phyloP scores from a whole-genome alignment of 371 early-diverging fungal species.

The Syncephalis fuscata region DNA sequence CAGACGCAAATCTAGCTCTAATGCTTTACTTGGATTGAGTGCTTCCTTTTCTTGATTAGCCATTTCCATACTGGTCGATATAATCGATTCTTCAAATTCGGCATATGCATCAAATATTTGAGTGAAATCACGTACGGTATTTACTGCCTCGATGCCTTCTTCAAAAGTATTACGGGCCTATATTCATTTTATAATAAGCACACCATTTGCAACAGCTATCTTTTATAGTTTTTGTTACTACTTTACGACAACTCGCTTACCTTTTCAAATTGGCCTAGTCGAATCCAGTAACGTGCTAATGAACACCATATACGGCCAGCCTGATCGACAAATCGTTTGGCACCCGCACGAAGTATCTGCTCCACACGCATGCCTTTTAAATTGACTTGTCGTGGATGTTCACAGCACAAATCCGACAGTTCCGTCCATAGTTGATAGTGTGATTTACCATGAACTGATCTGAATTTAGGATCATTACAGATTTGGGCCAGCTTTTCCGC shows the following conservation, averaged over 20 bases:
- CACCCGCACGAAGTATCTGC: conserved; percentile 73
- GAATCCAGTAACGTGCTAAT: conserved; percentile 71
- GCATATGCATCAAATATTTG: conserved; percentile 92
- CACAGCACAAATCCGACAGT: conserved; percentile 64
- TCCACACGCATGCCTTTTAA: conserved; percentile 46
- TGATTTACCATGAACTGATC: conserved; percentile 50
- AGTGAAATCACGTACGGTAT: conserved; percentile 87
- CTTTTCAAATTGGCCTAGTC: conserved; percentile 59
- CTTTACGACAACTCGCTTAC: too few relatives aligned
- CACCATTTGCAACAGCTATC: neutral
- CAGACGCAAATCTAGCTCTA: conserved; percentile 70
- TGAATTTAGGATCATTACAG: conserved; percentile 53
- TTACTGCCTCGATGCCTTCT: conserved; percentile 70
- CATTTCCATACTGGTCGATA: conserved; percentile 61
- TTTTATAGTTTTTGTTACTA: neutral
- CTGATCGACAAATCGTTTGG: conserved; percentile 66
- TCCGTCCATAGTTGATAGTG: conserved; percentile 76
- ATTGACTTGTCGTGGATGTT: conserved; percentile 47
- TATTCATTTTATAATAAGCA: conserved; percentile 20
- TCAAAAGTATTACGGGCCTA: conserved; percentile 70
- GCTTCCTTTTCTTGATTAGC: conserved; percentile 26
- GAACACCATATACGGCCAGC: conserved; percentile 79
- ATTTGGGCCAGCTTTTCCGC: conserved; percentile 54
- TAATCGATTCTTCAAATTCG: conserved; percentile 71
- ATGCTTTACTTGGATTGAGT: conserved; percentile 21